Evolutionary conservation across 176 grass and related monocot genomes (phyloP), one percentile per base, ranked within the genome.

Genomic region (Aegilops tauschii): DNA sequence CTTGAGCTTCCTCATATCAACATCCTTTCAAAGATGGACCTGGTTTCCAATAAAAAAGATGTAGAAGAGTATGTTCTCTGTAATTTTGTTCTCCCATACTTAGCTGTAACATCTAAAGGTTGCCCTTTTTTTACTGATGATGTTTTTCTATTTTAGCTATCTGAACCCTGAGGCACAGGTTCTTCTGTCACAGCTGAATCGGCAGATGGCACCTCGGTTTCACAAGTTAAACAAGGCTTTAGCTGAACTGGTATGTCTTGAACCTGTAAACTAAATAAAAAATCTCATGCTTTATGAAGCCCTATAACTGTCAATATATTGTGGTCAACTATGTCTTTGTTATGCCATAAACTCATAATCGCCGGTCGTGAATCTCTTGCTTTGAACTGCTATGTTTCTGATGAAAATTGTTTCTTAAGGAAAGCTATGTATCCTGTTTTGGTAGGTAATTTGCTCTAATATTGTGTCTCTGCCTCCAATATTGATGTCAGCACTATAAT

Each of bases 1-100:
- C 97, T 99, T 78, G 97, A 99, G 89, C 85, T 99, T 83, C 94
- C 97, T 40, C 97, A 99, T 77, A 85, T 99, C 76, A 99, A 99
- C 81, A 97, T 99, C 64, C 97, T 99, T 85, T 93, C 97, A 42
- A 99, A 99, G 77, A 99, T 99, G 97, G 97, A 99, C 72, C 73
- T 99, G 54, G 92, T 93, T 23, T 40, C 89, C 70, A 93, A 99
- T 73, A 97, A 99, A 91, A 99, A 94, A 66, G 90, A 94, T 83
- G 79, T 94, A 69, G 92, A 99, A 80, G 90, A 99, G 97, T 99
- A 92, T 75, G 87, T 85, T 62, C 50, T 54, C 50, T 54, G 18
- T 54, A 16, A 16, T 74, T 17, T 81, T 54, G 39, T 69, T 27
- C 66, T 11, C 44, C 45, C 67, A 59, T 74, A 67, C 29, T 54